These are phyloP conservation scores for Ogataea polymorpha DNA, from an alignment of 805 yeast species.

Conservation along the genomic window DNA sequence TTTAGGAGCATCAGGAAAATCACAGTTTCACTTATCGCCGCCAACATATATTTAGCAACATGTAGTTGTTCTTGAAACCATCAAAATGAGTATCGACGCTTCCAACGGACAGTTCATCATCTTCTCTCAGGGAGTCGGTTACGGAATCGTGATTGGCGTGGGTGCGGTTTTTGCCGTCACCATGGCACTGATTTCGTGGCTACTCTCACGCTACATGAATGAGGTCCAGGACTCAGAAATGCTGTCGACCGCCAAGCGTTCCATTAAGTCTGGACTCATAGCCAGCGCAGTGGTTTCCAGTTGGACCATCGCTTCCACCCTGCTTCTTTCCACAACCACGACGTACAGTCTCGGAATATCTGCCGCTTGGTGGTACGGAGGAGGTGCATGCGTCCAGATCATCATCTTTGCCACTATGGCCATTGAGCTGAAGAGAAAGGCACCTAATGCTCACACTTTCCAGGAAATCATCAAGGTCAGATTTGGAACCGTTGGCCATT, in stretches of 20 bases:
- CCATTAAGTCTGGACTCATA: constrained; percentile 35
- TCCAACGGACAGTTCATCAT: constrained; percentile 12
- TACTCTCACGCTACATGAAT: constrained; percentile 36
- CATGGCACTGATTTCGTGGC: constrained; percentile 35
- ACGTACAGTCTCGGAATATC: constrained; percentile 35
- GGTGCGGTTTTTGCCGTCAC: constrained; percentile 43
- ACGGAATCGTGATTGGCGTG: constrained; percentile 42
- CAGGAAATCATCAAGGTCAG: constrained; percentile 33
- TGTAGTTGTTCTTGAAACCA: too few species aligned
- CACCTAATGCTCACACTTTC: constrained; percentile 37
- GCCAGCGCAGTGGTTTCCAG: constrained; percentile 37
- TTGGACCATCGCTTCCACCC: constrained; percentile 37
- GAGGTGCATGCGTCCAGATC: constrained; percentile 36
- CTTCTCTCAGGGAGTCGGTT: constrained; percentile 33
- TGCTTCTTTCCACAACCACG: constrained; percentile 30
- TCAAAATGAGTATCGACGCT: constrained; percentile 8
- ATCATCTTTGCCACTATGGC: constrained; percentile 33
- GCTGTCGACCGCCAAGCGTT: constrained; percentile 38
- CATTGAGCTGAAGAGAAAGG: constrained; percentile 34
- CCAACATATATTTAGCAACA: too few species aligned
- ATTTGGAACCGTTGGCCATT: constrained; percentile 32
- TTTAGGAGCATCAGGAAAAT: background rate
- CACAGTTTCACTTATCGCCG: too few species aligned
- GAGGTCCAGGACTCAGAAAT: constrained; percentile 43
- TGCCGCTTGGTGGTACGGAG: constrained; percentile 36